Conservation (phyloP, 2,329 filamentous ascomycete genomes). For the Aciculosporium take region DNA sequence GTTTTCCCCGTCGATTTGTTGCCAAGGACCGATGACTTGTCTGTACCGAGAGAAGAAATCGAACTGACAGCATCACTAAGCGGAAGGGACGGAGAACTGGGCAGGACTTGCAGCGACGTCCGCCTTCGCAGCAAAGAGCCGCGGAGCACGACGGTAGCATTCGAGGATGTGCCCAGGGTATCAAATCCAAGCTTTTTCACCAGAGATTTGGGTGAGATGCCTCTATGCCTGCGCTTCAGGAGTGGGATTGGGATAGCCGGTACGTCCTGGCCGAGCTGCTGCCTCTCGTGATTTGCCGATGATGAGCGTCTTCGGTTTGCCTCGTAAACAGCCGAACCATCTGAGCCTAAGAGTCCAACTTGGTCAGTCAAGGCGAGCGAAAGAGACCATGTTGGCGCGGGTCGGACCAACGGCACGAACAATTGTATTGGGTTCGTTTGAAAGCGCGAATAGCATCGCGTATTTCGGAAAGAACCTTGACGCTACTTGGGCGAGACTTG, state of each 20-base stretch:
- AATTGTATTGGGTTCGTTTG: constrained; percentile 15
- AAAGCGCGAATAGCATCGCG: constrained; percentile 20
- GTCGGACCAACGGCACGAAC: constrained; percentile 7
- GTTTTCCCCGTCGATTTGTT: constrained; percentile 19
- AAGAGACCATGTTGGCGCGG: background rate
- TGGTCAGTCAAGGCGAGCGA: background rate
- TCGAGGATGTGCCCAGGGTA: constrained; percentile 13
- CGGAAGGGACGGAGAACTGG: constrained; percentile 8
- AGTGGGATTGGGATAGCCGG: background rate
- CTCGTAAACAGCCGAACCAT: constrained; percentile 10
- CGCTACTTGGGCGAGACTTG: constrained; percentile 15
- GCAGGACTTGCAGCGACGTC: constrained; percentile 15
- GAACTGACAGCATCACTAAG: constrained; percentile 13
- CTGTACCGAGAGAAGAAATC: constrained; percentile 15
- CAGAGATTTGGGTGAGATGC: constrained; percentile 12
- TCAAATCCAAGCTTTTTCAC: constrained; percentile 15
- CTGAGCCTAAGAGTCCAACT: constrained; percentile 10
- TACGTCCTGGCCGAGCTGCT: background rate
- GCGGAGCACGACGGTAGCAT: constrained; percentile 16
- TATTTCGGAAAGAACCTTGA: constrained; percentile 22
- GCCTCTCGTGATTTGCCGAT: background rate
- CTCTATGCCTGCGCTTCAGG: constrained; percentile 8
- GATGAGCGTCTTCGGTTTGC: constrained; percentile 4
- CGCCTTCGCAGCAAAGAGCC: constrained; percentile 9
- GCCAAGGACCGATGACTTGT: constrained; percentile 11